Conservation (phyloP, 2,329 filamentous ascomycete genomes). For the Lecanosticta acicola region DNA sequence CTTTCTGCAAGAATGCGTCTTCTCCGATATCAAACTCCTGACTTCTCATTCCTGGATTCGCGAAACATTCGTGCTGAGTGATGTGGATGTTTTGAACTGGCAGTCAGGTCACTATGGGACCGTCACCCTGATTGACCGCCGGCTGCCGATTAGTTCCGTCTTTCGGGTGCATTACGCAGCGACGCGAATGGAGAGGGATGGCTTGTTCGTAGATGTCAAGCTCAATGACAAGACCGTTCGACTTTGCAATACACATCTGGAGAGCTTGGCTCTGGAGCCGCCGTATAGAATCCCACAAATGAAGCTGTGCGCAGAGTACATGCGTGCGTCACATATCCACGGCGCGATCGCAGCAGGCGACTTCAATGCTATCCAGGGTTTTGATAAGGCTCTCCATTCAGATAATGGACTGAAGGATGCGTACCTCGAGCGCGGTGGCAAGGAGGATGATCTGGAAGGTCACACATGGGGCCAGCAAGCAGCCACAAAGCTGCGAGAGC, state of each 20-base stretch:
- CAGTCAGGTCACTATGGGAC: slow-evolving; percentile 48
- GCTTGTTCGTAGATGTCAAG: slow-evolving; percentile 49
- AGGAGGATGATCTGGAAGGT: slow-evolving; percentile 47
- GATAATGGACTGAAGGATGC: slow-evolving; percentile 49
- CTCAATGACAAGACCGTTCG: slow-evolving; percentile 37
- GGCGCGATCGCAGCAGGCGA: slow-evolving; percentile 48
- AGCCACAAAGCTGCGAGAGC: slow-evolving; percentile 35
- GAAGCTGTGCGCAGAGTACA: slow-evolving; percentile 38
- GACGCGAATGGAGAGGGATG: slow-evolving; percentile 50
- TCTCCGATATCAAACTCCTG: slow-evolving; percentile 43
- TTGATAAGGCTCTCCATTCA: slow-evolving; percentile 45
- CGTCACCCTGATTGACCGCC: slow-evolving; percentile 47
- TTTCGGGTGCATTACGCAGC: slow-evolving; percentile 48
- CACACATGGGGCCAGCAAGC: slow-evolving; percentile 57
- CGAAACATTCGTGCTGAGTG: slow-evolving; percentile 45
- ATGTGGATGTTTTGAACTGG: slow-evolving; percentile 44
- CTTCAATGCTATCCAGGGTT: slow-evolving; percentile 54
- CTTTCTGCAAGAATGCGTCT: slow-evolving; percentile 51
- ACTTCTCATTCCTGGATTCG: slow-evolving; percentile 44
- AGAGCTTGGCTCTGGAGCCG: slow-evolving; percentile 47
- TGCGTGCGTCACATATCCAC: slow-evolving; percentile 37
- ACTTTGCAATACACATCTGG: slow-evolving; percentile 54
- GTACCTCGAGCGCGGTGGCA: slow-evolving; percentile 48
- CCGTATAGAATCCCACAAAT: slow-evolving; percentile 49
- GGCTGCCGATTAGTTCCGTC: slow-evolving; percentile 39